phyloP scores from a whole-genome alignment of 2,329 filamentous ascomycete genomes.

The Colletotrichum brevisporum region DNA sequence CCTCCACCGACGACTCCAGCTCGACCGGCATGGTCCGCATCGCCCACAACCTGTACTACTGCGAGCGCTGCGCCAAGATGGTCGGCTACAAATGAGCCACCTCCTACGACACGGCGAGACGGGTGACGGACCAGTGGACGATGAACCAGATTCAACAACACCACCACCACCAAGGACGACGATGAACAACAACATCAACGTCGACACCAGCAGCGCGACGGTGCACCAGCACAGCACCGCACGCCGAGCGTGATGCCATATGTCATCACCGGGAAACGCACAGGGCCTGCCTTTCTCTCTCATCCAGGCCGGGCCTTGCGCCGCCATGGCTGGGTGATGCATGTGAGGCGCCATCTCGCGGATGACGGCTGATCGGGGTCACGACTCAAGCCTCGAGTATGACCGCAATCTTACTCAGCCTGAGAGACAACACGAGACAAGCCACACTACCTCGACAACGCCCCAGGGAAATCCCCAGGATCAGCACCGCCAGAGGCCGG shows the following conservation, averaged over 20 bases:
- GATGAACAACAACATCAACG: slow-evolving; percentile 13
- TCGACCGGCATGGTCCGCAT: slow-evolving; percentile 75
- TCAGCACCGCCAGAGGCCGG: background rate
- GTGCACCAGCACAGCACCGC: background rate
- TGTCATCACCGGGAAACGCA: background rate
- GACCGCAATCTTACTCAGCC: slow-evolving; percentile 18
- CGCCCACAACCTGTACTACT: slow-evolving; percentile 77
- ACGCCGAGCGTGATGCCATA: background rate
- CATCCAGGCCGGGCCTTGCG: background rate
- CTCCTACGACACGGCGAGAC: background rate
- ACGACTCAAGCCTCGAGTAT: slow-evolving; percentile 7
- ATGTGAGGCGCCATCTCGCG: background rate
- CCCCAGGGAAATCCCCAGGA: slow-evolving; percentile 8
- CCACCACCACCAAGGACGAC: background rate
- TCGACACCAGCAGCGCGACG: background rate
- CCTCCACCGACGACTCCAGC: slow-evolving; percentile 70
- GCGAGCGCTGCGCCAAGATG: slow-evolving; percentile 73
- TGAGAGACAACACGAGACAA: background rate
- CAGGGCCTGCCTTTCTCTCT: no score
- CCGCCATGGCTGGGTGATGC: background rate
- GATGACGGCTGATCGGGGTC: background rate
- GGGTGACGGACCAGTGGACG: slow-evolving; percentile 19
- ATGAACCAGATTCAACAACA: background rate
- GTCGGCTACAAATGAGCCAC: slow-evolving; percentile 72
- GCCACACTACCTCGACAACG: background rate